These are phyloP conservation scores for Pilatotrama ljubarskyi DNA, from an alignment of 768 basidiomycete genomes.

Conservation along the genomic window DNA sequence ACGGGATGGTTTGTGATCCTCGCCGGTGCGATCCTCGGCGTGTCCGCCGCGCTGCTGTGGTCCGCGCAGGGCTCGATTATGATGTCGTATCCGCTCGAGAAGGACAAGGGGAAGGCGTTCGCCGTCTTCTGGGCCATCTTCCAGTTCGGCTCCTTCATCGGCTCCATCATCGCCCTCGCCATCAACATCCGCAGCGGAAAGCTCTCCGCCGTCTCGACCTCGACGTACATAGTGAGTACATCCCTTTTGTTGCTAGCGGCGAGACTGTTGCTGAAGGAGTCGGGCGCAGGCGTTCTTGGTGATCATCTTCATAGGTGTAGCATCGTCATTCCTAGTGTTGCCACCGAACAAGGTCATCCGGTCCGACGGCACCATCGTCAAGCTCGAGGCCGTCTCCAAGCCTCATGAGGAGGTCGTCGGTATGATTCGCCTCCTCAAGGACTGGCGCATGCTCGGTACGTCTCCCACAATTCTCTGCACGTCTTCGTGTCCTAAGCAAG, in stretches of 20 bases:
- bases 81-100: conserved; percentile 58
- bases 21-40: conserved; percentile 51
- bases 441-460: conserved; percentile 40
- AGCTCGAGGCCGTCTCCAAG: conserved; percentile 35
- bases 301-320: conserved; percentile 45
- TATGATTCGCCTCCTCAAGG: conserved; percentile 38
- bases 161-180: conserved; percentile 44
- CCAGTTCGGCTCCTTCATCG: conserved; percentile 46
- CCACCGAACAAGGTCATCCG: conserved; percentile 40
- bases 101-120: conserved; percentile 54
- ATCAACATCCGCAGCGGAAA: conserved; percentile 39
- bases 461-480: not conserved
- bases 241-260: not conserved
- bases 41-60: conserved; percentile 55
- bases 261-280: not conserved
- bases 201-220: conserved; percentile 38
- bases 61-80: conserved; percentile 53
- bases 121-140: conserved; percentile 55
- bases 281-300: conserved; percentile 40
- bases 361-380: conserved; percentile 42
- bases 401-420: conserved; percentile 31
- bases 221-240: conserved; percentile 39
- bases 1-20: conserved; percentile 47
- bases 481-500: not conserved
- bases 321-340: conserved; percentile 37